Percentiles rank a stretch among this genome's conserved stretches.
These are phyloP conservation scores for Basipetospora chlamydospora DNA, from an alignment of 2,329 filamentous ascomycete species.

Conservation along the genomic window DNA sequence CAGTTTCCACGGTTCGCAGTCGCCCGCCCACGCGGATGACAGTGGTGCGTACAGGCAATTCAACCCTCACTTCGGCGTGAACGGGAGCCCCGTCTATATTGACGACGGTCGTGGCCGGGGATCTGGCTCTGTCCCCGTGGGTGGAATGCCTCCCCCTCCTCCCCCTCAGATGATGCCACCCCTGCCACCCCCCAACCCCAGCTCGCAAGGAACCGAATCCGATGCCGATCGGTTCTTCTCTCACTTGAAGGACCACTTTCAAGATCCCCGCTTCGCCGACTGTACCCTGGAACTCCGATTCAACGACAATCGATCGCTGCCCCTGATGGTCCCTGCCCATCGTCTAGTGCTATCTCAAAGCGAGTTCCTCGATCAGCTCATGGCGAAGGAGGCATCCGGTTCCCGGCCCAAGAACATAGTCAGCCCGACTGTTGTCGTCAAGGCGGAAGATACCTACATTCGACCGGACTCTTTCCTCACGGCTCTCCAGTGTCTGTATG, in stretches of 20 bases:
- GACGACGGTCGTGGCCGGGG: constrained; percentile 15
- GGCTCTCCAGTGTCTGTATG: constrained; percentile 43
- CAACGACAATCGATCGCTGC: constrained; percentile 18
- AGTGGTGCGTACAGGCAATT: constrained; percentile 19
- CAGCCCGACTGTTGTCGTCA: constrained; percentile 26
- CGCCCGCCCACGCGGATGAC: constrained; percentile 34
- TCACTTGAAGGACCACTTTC: constrained; percentile 18
- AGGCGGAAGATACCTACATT: constrained; percentile 36
- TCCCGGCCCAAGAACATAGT: constrained; percentile 10
- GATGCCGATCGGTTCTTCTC: constrained; percentile 28
- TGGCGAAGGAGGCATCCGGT: neutral
- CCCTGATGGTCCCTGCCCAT: constrained; percentile 34
- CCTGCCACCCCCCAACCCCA: constrained; percentile 10
- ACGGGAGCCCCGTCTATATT: constrained; percentile 15
- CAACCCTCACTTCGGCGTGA: constrained; percentile 23
- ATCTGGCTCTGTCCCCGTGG: constrained; percentile 4
- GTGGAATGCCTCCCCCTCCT: constrained; percentile 10
- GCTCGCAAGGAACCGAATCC: constrained; percentile 18
- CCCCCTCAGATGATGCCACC: constrained; percentile 16
- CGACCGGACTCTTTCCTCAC: constrained; percentile 41
- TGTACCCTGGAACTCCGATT: constrained; percentile 28
- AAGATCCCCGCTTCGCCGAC: constrained; percentile 21
- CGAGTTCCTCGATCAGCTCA: constrained; percentile 16
- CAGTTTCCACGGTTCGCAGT: constrained; percentile 48
- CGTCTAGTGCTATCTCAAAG: constrained; percentile 41